Evolutionary conservation across 2,329 filamentous ascomycete species (phyloP), one percentile per base, ranked within the genome.

Genomic region (Aspergillus spinulosporus): DNA sequence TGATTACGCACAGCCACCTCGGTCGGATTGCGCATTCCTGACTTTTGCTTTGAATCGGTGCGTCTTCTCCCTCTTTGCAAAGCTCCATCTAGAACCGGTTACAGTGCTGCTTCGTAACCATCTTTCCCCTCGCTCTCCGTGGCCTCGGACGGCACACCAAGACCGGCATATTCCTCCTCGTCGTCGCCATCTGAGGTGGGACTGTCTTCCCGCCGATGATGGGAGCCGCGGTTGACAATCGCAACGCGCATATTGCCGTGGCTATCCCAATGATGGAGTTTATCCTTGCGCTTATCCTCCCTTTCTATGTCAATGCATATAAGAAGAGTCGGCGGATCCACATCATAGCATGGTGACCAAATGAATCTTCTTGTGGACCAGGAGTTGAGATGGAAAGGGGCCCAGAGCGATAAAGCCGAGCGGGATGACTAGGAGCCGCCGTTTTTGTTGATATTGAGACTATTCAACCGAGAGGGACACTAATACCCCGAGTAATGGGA

Each of bases 81-180:
- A 34, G 9, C 43, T 46, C n/a, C 36, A 21, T 21, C 21, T n/a
- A 40, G 8, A 37, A 29, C 5, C 31, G 31, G 9, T 32, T 21
- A 21, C 21, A 31, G 43, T 52, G 42, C 39, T 57, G 50, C 32
- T 57, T 57, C 28, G 55, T 50, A 21, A 57, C 50, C 5, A 57
- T 57, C 45, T 57, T 54, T 49, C 37, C 21, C 2, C 39, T 57
- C 3, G 37, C 43, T 4, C n/a, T 57, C 4, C 44, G 55, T 4
- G 50, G 6, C 32, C 21, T 53, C 7, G 50, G 55, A 1, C 37
- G 46, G 1, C 55, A 57, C 42, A 57, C 55, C 12, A 54, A 53
- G 32, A 37, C 37, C 14, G 55, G 55, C 21, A 40, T 40, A 4
- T 36, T 14, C 2, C 39, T 52, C 15, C 40, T 46, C 12, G 42